Conservation (phyloP, 1,139 yeast species). For the Yamadazyma songkhlaensis region DNA sequence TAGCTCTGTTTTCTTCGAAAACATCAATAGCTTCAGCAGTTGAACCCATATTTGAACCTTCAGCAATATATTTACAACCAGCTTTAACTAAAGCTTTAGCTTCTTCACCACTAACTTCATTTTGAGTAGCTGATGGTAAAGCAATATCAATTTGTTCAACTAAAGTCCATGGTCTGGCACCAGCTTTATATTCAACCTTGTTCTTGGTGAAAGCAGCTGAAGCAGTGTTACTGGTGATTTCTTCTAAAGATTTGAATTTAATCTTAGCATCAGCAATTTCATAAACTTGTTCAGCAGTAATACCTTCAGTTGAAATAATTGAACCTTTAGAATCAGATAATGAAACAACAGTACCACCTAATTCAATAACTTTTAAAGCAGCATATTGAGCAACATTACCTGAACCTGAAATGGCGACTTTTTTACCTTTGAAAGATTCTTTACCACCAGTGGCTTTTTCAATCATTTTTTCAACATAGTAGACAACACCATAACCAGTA, state of each 20-base stretch:
- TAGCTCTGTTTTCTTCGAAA: constrained; percentile 81
- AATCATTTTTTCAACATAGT: constrained; percentile 97
- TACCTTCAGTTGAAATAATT: constrained; percentile 72
- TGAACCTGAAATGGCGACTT: constrained; percentile 94
- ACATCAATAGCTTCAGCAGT: constrained; percentile 95
- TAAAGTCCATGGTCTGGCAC: constrained; percentile 95
- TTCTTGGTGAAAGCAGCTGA: constrained; percentile 58
- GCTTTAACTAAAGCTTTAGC: constrained; percentile 91
- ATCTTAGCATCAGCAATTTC: constrained; percentile 81
- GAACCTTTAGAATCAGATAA: constrained; percentile 94
- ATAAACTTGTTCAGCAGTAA: constrained; percentile 75
- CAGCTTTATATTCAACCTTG: constrained; percentile 73
- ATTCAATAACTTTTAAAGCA: constrained; percentile 93
- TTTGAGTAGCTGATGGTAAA: constrained; percentile 97
- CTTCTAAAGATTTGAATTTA: constrained; percentile 72
- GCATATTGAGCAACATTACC: constrained; percentile 99
- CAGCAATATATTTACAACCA: constrained; percentile 93
- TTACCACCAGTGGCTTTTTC: constrained; percentile 87
- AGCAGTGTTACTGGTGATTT: constrained; percentile 56
- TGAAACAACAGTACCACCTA: constrained; percentile 93
- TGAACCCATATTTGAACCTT: constrained; percentile 99
- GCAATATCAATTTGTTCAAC: constrained; percentile 94
- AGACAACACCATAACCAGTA: constrained; percentile 96
- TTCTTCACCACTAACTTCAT: constrained; percentile 95
- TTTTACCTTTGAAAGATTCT: constrained; percentile 87